Conservation (phyloP, 208 protist species). For the Wallacemonas rigidus region DNA sequence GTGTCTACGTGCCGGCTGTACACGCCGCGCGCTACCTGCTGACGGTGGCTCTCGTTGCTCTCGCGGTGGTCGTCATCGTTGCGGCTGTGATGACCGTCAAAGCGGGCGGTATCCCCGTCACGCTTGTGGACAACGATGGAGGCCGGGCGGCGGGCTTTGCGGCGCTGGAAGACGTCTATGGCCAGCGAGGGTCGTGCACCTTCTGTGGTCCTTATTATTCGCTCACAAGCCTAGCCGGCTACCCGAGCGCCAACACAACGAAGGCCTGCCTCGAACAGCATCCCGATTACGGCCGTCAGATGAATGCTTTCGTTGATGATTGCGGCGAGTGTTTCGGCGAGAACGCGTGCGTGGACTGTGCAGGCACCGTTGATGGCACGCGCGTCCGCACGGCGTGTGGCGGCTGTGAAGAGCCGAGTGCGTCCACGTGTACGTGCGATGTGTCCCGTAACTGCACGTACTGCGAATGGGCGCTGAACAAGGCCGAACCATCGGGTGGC, state of each 20-base stretch:
- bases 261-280: slow-evolving; percentile 21
- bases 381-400: slow-evolving; percentile 25
- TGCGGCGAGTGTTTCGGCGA: slow-evolving; percentile 46
- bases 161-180: slow-evolving; percentile 33
- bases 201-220: slow-evolving; percentile 54
- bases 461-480: slow-evolving; percentile 32
- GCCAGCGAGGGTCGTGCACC: slow-evolving; percentile 39
- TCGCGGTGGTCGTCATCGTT: slow-evolving; percentile 32
- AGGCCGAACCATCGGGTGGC: slow-evolving; percentile 6
- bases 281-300: slow-evolving; percentile 20
- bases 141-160: slow-evolving; percentile 20
- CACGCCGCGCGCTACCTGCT: slow-evolving; percentile 26
- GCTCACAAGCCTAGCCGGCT: slow-evolving; percentile 6
- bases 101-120: slow-evolving; percentile 31
- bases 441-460: slow-evolving; percentile 36
- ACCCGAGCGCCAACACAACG: slow-evolving; percentile 18
- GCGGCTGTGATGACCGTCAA: slow-evolving; percentile 26
- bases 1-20: slow-evolving; percentile 24
- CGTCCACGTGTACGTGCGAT: slow-evolving; percentile 26
- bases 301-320: slow-evolving; percentile 41
- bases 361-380: slow-evolving; percentile 21
- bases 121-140: slow-evolving; percentile 23
- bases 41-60: slow-evolving; percentile 23
- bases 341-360: slow-evolving; percentile 47
- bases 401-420: slow-evolving; percentile 26